Evolutionary conservation across 257 asterid genomes (phyloP).

Genomic region (Solanum lycopersicoides): DNA sequence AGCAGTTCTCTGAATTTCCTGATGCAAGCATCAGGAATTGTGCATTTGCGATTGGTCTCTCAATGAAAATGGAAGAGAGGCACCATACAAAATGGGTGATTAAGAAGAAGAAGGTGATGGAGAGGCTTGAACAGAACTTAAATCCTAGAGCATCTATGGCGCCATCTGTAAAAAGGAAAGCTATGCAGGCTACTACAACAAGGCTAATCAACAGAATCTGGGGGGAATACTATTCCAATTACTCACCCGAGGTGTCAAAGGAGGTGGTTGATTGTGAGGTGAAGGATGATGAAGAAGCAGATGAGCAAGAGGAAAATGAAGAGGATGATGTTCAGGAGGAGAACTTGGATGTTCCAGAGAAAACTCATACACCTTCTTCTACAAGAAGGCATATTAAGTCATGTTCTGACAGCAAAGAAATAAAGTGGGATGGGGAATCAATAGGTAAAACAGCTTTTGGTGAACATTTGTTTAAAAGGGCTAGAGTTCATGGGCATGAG

Average conservation of each 20-base stretch:
- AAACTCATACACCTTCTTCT: constrained; percentile 18
- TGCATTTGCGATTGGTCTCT: constrained; percentile 61
- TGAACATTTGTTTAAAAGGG: constrained; percentile 43
- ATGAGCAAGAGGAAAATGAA: constrained; percentile 69
- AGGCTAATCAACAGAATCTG: constrained; percentile 78
- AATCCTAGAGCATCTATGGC: constrained; percentile 86
- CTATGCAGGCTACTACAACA: constrained; percentile 96
- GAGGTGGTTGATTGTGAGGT: constrained; percentile 34
- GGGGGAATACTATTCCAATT: constrained; percentile 87
- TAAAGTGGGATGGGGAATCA: constrained; percentile 62
- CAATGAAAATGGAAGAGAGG: constrained; percentile 79
- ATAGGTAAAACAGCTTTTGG: constrained; percentile 49
- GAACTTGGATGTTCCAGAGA: constrained; percentile 24
- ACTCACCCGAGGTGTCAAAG: constrained; percentile 51
- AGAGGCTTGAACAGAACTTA: constrained; percentile 40
- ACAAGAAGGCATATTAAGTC: constrained; percentile 31
- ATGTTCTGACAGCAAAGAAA: constrained; percentile 24
- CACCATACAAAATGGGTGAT: constrained; percentile 93
- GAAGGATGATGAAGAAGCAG: constrained; percentile 53
- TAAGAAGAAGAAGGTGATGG: constrained; percentile 71
- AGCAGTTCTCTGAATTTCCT: constrained; percentile 82
- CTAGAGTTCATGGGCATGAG: constrained; percentile 44
- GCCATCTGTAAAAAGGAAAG: constrained; percentile 62
- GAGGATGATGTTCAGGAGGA: constrained; percentile 61
- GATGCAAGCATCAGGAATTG: constrained; percentile 63